These are phyloP conservation scores for Ogataea corticis DNA, from an alignment of 805 yeast genomes.

Conservation along the genomic window DNA sequence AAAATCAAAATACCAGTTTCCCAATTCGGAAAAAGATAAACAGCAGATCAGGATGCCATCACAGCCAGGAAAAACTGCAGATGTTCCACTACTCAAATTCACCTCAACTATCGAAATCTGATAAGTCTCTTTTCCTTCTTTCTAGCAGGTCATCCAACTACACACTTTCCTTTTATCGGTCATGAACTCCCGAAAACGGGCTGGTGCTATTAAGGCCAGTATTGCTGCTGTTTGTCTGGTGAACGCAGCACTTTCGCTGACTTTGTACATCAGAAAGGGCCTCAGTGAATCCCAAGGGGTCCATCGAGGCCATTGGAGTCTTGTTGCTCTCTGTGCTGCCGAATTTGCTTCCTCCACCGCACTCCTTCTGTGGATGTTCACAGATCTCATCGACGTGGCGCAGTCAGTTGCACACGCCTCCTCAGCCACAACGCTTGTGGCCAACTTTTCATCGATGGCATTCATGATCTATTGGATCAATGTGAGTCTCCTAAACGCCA, in stretches of 20 bases:
- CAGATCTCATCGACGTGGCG: too few species aligned
- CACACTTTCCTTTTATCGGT: not conserved
- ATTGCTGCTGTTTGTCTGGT: not conserved
- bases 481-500: not conserved
- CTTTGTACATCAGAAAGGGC: constrained; percentile 2
- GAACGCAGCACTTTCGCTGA: constrained; percentile 7
- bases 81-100: not conserved
- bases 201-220: not conserved
- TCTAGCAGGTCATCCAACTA: not conserved
- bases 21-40: constrained; percentile 5
- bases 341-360: too few species aligned
- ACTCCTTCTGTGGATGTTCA: too few species aligned
- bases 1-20: constrained; percentile 3
- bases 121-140: not conserved
- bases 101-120: not conserved
- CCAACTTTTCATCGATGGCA: constrained; percentile 8
- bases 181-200: constrained; percentile 1
- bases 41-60: constrained; percentile 1
- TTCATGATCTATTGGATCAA: constrained; percentile 18
- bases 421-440: not conserved
- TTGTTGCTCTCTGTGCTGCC: not conserved
- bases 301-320: not conserved
- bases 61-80: not conserved
- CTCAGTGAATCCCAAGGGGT: too few species aligned
- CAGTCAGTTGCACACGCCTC: not conserved